phyloP scores from a whole-genome alignment of 768 basidiomycete genomes.

The Multifurca ochricompacta region DNA sequence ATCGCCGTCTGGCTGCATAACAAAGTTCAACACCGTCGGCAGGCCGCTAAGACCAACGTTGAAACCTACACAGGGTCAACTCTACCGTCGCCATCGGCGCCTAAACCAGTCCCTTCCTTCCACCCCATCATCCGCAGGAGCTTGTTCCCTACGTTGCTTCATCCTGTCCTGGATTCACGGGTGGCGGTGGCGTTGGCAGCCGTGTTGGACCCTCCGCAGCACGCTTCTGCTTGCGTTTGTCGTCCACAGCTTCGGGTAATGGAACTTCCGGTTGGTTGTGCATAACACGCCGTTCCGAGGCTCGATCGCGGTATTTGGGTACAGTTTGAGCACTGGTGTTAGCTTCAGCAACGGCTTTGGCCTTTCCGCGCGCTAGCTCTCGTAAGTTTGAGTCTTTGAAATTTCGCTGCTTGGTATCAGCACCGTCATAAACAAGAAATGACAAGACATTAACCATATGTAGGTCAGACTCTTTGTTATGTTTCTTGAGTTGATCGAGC shows the following conservation, averaged over 20 bases:
- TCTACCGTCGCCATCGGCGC: slow-evolving; percentile 72
- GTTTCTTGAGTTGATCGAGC: slow-evolving; percentile 75
- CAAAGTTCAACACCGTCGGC: background rate
- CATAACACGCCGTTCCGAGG: slow-evolving; percentile 81
- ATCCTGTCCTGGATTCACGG: slow-evolving; percentile 69
- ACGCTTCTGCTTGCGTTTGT: slow-evolving; percentile 36
- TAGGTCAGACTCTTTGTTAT: slow-evolving; percentile 88
- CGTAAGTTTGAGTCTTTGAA: slow-evolving; percentile 63
- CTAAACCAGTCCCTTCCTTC: slow-evolving; percentile 85
- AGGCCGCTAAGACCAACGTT: too few species aligned
- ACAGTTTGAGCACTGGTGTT: slow-evolving; percentile 30
- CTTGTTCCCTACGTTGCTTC: slow-evolving; percentile 87
- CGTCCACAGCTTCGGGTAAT: slow-evolving; percentile 42
- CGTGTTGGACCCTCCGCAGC: slow-evolving; percentile 55
- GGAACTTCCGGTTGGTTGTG: slow-evolving; percentile 92
- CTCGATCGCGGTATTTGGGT: slow-evolving; percentile 92
- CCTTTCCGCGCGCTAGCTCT: slow-evolving; percentile 68
- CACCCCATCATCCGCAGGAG: slow-evolving; percentile 97
- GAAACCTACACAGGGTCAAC: slow-evolving; percentile 75
- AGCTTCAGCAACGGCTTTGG: slow-evolving; percentile 29
- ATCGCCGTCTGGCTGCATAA: slow-evolving; percentile 64
- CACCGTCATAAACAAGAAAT: background rate
- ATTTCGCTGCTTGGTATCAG: slow-evolving; percentile 59
- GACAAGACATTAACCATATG: slow-evolving; percentile 69
- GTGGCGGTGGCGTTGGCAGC: slow-evolving; percentile 51